A percentile compares a stretch with the other conserved stretches of the same genome.
Conservation (phyloP, 2,329 filamentous ascomycete species). For the Microcera coccophila region DNA sequence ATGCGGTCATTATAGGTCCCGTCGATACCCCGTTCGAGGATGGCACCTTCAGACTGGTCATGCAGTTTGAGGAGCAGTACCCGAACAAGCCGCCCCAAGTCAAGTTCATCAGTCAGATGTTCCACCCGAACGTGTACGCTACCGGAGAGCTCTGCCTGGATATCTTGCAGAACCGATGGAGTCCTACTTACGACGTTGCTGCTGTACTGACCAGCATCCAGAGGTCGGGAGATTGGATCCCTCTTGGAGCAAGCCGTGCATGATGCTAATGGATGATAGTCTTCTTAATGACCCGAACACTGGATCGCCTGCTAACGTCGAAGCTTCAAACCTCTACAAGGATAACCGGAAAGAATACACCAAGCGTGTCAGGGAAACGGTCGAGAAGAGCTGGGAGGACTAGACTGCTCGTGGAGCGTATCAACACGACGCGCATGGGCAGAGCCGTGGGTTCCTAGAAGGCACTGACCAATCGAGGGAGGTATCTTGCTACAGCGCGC, state of each 20-base stretch:
- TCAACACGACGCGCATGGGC: background rate
- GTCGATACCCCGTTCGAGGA: slow-evolving; percentile 98
- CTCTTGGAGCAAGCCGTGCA: background rate
- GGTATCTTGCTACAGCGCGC: background rate
- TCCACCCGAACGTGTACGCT: slow-evolving; percentile 97
- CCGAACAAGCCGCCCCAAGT: slow-evolving; percentile 97
- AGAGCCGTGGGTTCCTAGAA: background rate
- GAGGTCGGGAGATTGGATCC: slow-evolving; percentile 54
- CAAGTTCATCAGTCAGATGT: slow-evolving; percentile 99
- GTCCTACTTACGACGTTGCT: slow-evolving; percentile 96
- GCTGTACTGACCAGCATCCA: slow-evolving; percentile 97
- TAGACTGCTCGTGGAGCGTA: slow-evolving; percentile 34
- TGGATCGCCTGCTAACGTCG: slow-evolving; percentile 95
- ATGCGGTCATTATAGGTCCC: slow-evolving; percentile 95
- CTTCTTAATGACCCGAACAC: slow-evolving; percentile 97
- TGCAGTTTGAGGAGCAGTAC: slow-evolving; percentile 99
- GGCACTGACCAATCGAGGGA: background rate
- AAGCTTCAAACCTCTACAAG: slow-evolving; percentile 97
- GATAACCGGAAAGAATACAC: slow-evolving; percentile 96
- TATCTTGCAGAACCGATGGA: slow-evolving; percentile 97
- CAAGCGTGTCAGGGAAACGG: slow-evolving; percentile 91
- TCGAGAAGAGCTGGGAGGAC: slow-evolving; percentile 99
- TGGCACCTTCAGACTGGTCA: slow-evolving; percentile 93
- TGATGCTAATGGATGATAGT: slow-evolving; percentile 49
- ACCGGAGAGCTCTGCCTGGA: slow-evolving; percentile 95